These are phyloP conservation scores for Eleusine indica DNA, from an alignment of 176 grass and related monocot species.

Conservation along the genomic window DNA sequence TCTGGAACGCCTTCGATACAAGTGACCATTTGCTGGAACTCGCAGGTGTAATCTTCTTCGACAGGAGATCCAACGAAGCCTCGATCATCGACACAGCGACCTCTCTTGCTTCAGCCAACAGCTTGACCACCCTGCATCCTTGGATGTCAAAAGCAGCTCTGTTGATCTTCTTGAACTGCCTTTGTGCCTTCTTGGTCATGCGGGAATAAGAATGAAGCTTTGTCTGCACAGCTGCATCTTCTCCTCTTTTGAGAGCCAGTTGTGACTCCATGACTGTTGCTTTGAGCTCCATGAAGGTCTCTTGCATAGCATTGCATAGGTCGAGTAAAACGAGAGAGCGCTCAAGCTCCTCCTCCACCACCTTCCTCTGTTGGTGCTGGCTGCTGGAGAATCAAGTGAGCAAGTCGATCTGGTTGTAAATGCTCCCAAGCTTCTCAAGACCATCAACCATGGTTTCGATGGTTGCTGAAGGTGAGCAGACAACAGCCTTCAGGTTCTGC, in stretches of 20 bases:
- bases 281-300: constrained; percentile 42
- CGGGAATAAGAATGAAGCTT: constrained; percentile 9
- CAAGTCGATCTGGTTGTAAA: neutral
- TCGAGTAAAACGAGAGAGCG: constrained; percentile 51
- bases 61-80: constrained; percentile 1
- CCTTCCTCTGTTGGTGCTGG: neutral
- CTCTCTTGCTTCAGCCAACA: constrained; percentile 31
- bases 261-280: constrained; percentile 36
- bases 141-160: neutral
- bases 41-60: neutral
- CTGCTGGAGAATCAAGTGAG: neutral
- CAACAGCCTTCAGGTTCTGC: neutral
- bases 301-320: constrained; percentile 43
- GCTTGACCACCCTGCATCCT: constrained; percentile 1
- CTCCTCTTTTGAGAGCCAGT: constrained; percentile 44
- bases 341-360: constrained; percentile 54
- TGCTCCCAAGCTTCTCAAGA: constrained; percentile 25
- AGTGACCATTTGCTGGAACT: constrained; percentile 31
- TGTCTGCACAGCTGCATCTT: constrained; percentile 2
- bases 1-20: constrained; percentile 11
- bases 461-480: neutral
- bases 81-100: constrained; percentile 22
- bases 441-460: neutral
- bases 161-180: constrained; percentile 30
- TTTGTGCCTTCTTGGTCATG: constrained; percentile 28